phyloP scores from a whole-genome alignment of 2,329 filamentous ascomycete species.

The Clonostachys sp. region DNA sequence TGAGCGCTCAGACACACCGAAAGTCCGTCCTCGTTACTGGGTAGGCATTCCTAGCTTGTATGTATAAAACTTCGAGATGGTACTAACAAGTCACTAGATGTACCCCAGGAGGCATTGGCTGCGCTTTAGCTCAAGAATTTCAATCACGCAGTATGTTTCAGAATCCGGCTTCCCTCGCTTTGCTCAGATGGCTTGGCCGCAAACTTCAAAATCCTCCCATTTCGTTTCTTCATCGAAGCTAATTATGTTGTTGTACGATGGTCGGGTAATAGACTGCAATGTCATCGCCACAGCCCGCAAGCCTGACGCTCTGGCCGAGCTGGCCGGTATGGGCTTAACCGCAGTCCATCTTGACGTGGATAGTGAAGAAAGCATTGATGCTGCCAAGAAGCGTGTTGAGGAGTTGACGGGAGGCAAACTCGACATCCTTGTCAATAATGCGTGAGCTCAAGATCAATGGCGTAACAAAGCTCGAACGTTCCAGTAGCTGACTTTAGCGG shows the following conservation, averaged over 20 bases:
- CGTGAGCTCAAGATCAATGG: constrained; percentile 3
- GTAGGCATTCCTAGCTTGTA: constrained; percentile 17
- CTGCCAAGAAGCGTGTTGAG: constrained; percentile 20
- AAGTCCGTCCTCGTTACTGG: constrained; percentile 46
- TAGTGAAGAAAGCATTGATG: constrained; percentile 21
- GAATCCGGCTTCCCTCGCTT: no score
- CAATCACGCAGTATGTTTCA: constrained; percentile 25
- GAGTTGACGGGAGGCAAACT: constrained; percentile 27
- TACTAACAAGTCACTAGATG: constrained; percentile 30
- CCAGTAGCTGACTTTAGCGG: no score
- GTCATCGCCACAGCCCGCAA: constrained; percentile 11
- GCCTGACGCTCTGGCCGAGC: constrained; percentile 6
- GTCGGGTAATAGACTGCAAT: constrained; percentile 1
- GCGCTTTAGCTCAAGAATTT: constrained; percentile 48
- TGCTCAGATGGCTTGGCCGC: no score
- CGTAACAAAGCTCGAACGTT: no score
- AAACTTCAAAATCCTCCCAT: no score
- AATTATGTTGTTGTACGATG: no score
- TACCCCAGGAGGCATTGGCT: constrained; percentile 54
- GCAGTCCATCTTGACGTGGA: constrained; percentile 33
- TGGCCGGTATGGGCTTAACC: constrained; percentile 7
- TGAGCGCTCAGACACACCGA: constrained; percentile 10
- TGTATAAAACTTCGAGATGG: no score
- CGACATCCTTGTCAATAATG: constrained; percentile 38
- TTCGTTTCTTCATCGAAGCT: no score